phyloP scores from a whole-genome alignment of 176 grass and related monocot species.

The Areca catechu region DNA sequence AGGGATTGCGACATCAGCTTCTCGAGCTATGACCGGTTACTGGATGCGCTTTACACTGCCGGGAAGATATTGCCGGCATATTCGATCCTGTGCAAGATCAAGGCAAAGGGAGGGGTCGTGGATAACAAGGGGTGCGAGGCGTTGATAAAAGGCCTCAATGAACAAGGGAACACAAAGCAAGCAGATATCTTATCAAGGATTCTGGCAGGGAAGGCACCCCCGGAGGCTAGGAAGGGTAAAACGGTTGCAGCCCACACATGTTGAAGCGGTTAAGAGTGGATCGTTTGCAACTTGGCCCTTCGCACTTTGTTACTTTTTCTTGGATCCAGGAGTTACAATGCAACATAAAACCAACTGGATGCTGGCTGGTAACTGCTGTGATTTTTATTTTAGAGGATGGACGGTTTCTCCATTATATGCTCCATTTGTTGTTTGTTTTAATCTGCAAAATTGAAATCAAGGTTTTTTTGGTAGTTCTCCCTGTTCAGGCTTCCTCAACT shows the following conservation, averaged over 20 bases:
- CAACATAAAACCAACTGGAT: no score
- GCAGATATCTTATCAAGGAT: conserved; percentile 84
- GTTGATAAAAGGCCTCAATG: conserved; percentile 60
- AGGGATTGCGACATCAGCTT: conserved; percentile 68
- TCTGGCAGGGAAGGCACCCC: conserved; percentile 37
- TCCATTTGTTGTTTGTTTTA: no score
- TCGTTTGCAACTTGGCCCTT: no score
- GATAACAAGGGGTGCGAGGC: conserved; percentile 61
- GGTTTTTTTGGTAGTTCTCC: no score
- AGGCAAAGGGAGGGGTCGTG: conserved; percentile 71
- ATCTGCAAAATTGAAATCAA: no score
- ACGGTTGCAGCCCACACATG: conserved; percentile 7
- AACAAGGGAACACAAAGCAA: conserved; percentile 87
- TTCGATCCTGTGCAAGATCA: conserved; percentile 91
- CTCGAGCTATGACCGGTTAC: conserved; percentile 61
- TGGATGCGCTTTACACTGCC: conserved; percentile 63
- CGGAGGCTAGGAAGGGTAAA: conserved; percentile 32
- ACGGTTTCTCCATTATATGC: no score
- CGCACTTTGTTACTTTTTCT: no score
- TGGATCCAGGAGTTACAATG: no score
- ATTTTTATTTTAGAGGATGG: no score
- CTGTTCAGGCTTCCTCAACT: no score
- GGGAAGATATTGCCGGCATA: conserved; percentile 72
- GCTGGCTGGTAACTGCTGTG: no score
- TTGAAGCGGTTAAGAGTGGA: no score